Conservation (phyloP, 768 basidiomycete species). For the Rhodotorula toruloides region DNA sequence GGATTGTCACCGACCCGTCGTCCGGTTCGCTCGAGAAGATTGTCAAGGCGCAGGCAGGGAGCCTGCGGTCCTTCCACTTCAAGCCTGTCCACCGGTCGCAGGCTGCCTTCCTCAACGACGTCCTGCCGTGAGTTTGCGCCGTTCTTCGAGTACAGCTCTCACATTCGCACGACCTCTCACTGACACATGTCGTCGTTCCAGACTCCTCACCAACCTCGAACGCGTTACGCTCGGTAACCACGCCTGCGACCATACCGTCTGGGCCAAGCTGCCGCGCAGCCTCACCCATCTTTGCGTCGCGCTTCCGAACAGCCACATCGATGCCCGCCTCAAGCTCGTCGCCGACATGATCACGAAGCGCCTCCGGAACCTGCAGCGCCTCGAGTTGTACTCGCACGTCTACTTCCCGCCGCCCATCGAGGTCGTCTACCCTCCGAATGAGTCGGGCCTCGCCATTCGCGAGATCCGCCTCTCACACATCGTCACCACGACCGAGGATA, state of each 20-base stretch:
- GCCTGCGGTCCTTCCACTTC: conserved; percentile 1
- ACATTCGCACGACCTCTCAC: neutral
- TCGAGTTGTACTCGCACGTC: conserved; percentile 27
- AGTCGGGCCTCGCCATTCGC: neutral
- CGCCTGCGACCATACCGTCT: conserved; percentile 18
- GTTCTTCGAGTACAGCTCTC: neutral
- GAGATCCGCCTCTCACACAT: conserved; percentile 33
- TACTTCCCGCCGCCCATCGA: conserved; percentile 24
- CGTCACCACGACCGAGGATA: neutral
- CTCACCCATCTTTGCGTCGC: conserved; percentile 24
- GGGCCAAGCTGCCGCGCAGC: neutral
- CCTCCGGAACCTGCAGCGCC: neutral
- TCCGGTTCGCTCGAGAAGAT: no score
- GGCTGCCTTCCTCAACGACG: neutral
- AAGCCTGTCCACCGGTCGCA: no score
- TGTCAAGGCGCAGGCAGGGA: no score
- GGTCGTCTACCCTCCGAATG: neutral
- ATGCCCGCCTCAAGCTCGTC: conserved; percentile 7
- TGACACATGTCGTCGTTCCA: neutral
- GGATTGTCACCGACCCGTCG: neutral
- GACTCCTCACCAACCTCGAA: conserved; percentile 2
- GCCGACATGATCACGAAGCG: neutral
- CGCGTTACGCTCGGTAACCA: conserved; percentile 20
- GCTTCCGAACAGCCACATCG: neutral
- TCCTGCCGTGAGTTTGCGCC: neutral